These are phyloP conservation scores for Hymenochaete sp. DNA, from an alignment of 1,284 basidiomycete species.

Conservation along the genomic window DNA sequence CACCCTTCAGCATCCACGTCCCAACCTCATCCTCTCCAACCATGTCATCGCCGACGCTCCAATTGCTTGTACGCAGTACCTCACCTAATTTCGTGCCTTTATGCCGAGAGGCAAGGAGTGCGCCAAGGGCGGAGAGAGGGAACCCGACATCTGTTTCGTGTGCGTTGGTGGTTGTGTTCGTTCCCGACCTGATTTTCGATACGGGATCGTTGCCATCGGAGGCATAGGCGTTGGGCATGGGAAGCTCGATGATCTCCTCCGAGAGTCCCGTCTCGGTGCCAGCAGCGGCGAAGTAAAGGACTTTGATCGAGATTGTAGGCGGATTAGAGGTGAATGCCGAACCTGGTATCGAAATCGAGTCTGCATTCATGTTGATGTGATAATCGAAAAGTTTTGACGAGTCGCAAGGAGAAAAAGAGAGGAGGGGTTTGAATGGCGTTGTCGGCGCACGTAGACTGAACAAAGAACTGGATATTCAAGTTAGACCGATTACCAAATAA, in stretches of 20 bases:
- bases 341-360: no score
- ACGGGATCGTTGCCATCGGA: constrained; percentile 1
- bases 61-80: constrained; percentile 52
- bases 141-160: constrained; percentile 25
- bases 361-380: no score
- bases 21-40: constrained; percentile 48
- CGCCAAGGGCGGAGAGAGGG: constrained; percentile 43
- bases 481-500: no score
- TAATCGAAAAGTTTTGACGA: no score
- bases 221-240: constrained; percentile 23
- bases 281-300: constrained; percentile 76
- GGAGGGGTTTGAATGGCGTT: no score
- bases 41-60: constrained; percentile 78
- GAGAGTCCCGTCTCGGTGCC: constrained; percentile 56
- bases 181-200: no score
- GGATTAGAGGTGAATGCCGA: no score
- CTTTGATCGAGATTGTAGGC: constrained; percentile 35
- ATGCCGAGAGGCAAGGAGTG: constrained; percentile 44
- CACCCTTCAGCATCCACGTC: constrained; percentile 46
- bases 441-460: no score
- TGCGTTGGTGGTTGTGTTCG: constrained; percentile 8
- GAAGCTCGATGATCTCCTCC: constrained; percentile 40
- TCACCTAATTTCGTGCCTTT: constrained; percentile 40
- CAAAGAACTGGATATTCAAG: no score
- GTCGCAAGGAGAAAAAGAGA: no score